A percentile compares a stretch with the other conserved stretches of the same genome.
phyloP scores from a whole-genome alignment of 306 rosid genomes.

The Sicyos edulis region DNA sequence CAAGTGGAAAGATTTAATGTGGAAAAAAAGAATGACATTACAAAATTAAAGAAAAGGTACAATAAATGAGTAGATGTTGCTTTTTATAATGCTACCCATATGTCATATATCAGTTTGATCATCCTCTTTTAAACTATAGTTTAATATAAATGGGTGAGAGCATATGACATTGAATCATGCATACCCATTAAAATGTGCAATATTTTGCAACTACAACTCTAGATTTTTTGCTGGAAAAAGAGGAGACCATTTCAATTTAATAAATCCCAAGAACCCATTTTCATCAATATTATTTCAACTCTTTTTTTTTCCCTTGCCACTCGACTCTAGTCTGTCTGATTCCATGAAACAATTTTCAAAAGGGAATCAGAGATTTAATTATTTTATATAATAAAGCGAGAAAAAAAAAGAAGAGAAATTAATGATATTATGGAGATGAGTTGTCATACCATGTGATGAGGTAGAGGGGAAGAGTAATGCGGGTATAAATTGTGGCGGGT shows the following conservation, averaged over 20 bases:
- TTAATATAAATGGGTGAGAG: conserved; percentile 4
- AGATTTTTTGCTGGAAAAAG: conserved; percentile 1
- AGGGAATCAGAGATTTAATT: background rate
- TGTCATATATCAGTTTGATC: background rate
- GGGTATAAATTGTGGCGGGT: conserved; percentile 28
- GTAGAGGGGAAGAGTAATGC: conserved; percentile 31
- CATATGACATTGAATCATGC: conserved; percentile 5
- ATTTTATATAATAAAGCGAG: background rate
- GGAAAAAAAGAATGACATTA: background rate
- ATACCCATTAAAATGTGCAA: background rate
- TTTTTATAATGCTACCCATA: background rate
- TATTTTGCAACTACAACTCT: background rate
- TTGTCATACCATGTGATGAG: conserved; percentile 56
- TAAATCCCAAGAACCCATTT: background rate
- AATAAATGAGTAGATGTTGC: background rate
- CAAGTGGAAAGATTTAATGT: background rate
- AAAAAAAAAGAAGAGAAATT: background rate
- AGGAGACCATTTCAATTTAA: conserved; percentile 20
- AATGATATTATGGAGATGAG: conserved; percentile 1
- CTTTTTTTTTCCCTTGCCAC: background rate
- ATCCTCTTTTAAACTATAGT: background rate
- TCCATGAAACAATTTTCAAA: conserved; percentile 26
- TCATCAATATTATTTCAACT: background rate
- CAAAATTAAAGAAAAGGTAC: background rate
- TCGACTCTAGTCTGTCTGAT: conserved; percentile 31